These are phyloP conservation scores for Phytophthora tentaculata DNA, from an alignment of 352 stramenopile genomes.

Conservation along the genomic window DNA sequence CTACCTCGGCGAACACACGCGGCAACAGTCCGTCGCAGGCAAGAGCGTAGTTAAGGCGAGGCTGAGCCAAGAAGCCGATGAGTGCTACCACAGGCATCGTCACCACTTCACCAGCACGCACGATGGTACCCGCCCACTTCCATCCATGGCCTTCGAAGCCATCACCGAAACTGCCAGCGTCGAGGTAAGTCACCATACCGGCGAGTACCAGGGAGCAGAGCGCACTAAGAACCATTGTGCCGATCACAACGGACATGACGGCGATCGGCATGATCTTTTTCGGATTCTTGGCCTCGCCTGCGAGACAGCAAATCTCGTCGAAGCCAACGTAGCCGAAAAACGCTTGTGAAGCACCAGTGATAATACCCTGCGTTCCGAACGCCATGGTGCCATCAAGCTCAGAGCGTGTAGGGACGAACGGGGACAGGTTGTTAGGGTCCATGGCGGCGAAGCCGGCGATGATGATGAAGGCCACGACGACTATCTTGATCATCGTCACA, in stretches of 20 bases:
- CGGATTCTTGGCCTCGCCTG: slow-evolving; percentile 79
- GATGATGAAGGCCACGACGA: slow-evolving; percentile 91
- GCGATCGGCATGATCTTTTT: slow-evolving; percentile 80
- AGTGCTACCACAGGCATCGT: slow-evolving; percentile 96
- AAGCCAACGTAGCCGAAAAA: slow-evolving; percentile 96
- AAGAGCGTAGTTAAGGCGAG: slow-evolving; percentile 93
- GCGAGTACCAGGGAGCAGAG: slow-evolving; percentile 87
- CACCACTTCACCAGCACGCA: slow-evolving; percentile 66
- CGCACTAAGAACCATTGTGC: slow-evolving; percentile 71
- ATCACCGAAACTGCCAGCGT: slow-evolving; percentile 51
- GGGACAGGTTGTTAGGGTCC: slow-evolving; percentile 78
- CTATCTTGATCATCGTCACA: slow-evolving; percentile 77
- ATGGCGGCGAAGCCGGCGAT: slow-evolving; percentile 83
- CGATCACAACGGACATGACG: slow-evolving; percentile 79
- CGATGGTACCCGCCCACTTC: slow-evolving; percentile 56
- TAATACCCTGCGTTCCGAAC: slow-evolving; percentile 69
- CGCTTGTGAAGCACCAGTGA: slow-evolving; percentile 83
- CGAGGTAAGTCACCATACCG: slow-evolving; percentile 70
- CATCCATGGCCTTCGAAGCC: slow-evolving; percentile 56
- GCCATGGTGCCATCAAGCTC: slow-evolving; percentile 28
- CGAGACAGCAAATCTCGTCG: slow-evolving; percentile 93
- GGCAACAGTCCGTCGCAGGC: slow-evolving; percentile 94
- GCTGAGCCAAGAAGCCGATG: slow-evolving; percentile 94
- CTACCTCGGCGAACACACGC: slow-evolving; percentile 85
- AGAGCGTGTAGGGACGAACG: slow-evolving; percentile 72